Conservation (phyloP, 2,329 filamentous ascomycete species). For the Monosporascus sp. region DNA sequence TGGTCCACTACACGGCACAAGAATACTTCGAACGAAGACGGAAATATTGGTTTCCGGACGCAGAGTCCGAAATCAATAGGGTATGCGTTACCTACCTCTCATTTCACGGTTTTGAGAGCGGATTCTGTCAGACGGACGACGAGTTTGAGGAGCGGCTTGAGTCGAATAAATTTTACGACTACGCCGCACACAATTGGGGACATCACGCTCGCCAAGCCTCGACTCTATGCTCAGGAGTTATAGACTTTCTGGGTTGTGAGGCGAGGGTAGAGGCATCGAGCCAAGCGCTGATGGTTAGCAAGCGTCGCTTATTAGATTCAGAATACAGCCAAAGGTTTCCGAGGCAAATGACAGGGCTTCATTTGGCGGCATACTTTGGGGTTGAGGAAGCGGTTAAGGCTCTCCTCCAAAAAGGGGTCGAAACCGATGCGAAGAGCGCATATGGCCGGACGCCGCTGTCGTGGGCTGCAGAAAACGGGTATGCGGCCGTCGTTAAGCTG, state of each 20-base stretch:
- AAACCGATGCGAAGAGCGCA: too few relatives aligned
- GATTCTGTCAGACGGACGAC: not conserved
- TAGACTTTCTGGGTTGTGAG: not conserved
- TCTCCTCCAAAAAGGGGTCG: too few relatives aligned
- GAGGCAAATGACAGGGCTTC: too few relatives aligned
- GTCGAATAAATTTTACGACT: slow-evolving; percentile 5
- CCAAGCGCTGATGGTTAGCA: not conserved
- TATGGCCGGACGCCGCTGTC: too few relatives aligned
- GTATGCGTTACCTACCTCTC: slow-evolving; percentile 32
- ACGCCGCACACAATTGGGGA: slow-evolving; percentile 8
- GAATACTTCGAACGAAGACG: slow-evolving; percentile 31
- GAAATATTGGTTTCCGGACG: slow-evolving; percentile 26
- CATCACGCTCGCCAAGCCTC: not conserved
- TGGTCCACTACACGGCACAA: slow-evolving; percentile 41
- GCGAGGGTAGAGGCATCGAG: slow-evolving; percentile 1
- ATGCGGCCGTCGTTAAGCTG: too few relatives aligned
- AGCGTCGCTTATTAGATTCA: too few relatives aligned
- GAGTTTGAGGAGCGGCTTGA: slow-evolving; percentile 1
- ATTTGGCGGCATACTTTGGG: too few relatives aligned
- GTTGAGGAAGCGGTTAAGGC: too few relatives aligned
- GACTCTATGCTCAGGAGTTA: not conserved
- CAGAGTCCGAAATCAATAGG: slow-evolving; percentile 19
- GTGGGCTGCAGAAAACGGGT: too few relatives aligned
- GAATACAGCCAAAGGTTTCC: too few relatives aligned
- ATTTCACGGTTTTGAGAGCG: slow-evolving; percentile 13